phyloP scores from a whole-genome alignment of 179 eudicot species.

The Amaranthus tricolor region DNA sequence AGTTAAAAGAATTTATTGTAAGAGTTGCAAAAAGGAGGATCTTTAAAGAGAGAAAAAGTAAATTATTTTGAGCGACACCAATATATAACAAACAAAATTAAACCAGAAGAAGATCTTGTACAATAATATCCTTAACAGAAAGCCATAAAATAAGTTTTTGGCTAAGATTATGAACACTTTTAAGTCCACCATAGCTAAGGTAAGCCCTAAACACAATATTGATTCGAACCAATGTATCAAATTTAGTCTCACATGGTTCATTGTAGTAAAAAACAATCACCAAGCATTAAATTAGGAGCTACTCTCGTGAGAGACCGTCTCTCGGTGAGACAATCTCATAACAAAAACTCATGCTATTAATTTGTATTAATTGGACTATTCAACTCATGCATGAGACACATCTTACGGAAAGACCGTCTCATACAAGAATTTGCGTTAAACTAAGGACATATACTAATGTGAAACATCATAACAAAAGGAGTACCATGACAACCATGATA shows the following conservation, averaged over 20 bases:
- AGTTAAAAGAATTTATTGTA: conserved; percentile 15
- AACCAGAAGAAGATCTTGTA: conserved; percentile 50
- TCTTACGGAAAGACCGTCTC: no score
- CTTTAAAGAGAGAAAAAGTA: conserved; percentile 53
- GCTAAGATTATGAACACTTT: conserved; percentile 50
- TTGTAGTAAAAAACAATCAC: conserved; percentile 15
- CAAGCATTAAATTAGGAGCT: neutral
- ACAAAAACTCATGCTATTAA: no score
- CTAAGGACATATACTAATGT: no score
- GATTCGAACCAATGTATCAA: conserved; percentile 48
- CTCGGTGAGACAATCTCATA: no score
- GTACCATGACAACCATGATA: no score
- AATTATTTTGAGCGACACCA: conserved; percentile 56
- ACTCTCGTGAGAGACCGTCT: no score
- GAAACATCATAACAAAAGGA: no score
- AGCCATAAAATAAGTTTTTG: conserved; percentile 62
- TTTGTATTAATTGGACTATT: no score
- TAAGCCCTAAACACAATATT: conserved; percentile 55
- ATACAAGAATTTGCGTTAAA: no score
- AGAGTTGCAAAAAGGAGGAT: conserved; percentile 58
- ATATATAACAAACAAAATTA: conserved; percentile 53
- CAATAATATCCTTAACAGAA: conserved; percentile 54
- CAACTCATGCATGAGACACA: no score
- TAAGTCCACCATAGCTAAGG: conserved; percentile 53
- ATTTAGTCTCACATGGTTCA: conserved; percentile 48